Evolutionary conservation across 148 eudicot species (phyloP), one percentile per base, ranked within the genome.

Genomic region (Chenopodium album): DNA sequence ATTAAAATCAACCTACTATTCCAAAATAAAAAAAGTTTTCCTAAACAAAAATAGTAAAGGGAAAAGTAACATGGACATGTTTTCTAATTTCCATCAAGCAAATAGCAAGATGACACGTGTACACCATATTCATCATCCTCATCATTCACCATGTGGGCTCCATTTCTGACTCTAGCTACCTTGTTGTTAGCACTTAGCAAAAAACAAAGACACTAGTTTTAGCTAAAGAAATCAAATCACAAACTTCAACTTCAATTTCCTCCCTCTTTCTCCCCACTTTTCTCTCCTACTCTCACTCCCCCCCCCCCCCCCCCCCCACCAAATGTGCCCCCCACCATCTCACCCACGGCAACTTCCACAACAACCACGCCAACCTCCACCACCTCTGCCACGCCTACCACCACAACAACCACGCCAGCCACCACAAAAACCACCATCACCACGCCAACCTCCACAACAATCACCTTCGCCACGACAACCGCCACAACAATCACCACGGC

Each of bases 71-170:
- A 56, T 56, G 22, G 22, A 56, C 19, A 56, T 56, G 62, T 56
- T 56, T 56, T 56, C 56, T 17, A 52, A 10, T 52, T 52, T 52
- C 62, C 62, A 56, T 56, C 17, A 56, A 56, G 20, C 66, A 31
- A 50, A 69, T 69, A 34, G 4, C 28, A 52, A 9, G 12, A 9
- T 20, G 47, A 66, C 81, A 79, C 75, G 66, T 69, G 81, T 50
- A 29, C 76, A 26, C 10, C 4, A 74, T 1, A 41, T 48, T 74
- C 68, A 79, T 34, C 75, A 79, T 54, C 31, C 54, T 60, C 72
- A 79, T 69, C 75, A 79, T 73, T 50, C 63, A 79, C 81, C 50
- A 70, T n/a, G 20, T 71, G 82, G 82, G 52, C 68, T 76, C 82
- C 82, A 70, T 50, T 37, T 20, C 56, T 78, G 62, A 78, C 54